Percentiles rank a stretch among this genome's conserved stretches.
These are phyloP conservation scores for Avena eriantha DNA, from an alignment of 176 grass and related monocot genomes.

Conservation along the genomic window DNA sequence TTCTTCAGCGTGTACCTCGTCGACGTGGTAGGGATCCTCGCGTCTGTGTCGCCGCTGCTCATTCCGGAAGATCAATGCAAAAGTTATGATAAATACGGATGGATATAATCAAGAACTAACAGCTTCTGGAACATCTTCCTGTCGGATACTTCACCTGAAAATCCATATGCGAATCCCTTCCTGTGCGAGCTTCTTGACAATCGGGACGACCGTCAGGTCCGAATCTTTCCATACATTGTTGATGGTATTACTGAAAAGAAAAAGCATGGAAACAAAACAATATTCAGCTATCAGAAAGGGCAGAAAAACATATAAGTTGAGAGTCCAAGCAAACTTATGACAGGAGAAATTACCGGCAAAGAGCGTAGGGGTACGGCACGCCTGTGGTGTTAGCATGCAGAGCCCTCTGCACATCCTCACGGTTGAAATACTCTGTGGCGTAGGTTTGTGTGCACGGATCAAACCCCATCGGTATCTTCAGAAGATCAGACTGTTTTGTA, in stretches of 20 bases:
- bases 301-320: background rate
- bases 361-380: conserved; percentile 18
- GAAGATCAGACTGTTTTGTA: conserved; percentile 18
- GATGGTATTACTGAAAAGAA: conserved; percentile 28
- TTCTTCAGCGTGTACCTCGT: conserved; percentile 64
- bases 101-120: background rate
- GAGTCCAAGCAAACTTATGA: background rate
- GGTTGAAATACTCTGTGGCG: conserved; percentile 51
- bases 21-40: conserved; percentile 58
- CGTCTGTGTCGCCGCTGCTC: conserved; percentile 62
- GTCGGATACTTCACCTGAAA: background rate
- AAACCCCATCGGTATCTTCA: conserved; percentile 45
- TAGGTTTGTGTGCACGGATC: conserved; percentile 51
- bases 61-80: background rate
- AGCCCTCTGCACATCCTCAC: conserved; percentile 55
- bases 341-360: conserved; percentile 36
- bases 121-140: no score
- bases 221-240: conserved; percentile 43
- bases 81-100: background rate
- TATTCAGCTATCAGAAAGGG: background rate
- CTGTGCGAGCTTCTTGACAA: conserved; percentile 56
- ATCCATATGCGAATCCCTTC: conserved; percentile 54
- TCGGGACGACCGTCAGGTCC: conserved; percentile 46
- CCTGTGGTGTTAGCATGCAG: conserved; percentile 43
- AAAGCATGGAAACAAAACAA: background rate